Evolutionary conservation across 2,329 filamentous ascomycete genomes (phyloP), one percentile per base, ranked within the genome.

Genomic region (Alternaria novae-zelandiae): DNA sequence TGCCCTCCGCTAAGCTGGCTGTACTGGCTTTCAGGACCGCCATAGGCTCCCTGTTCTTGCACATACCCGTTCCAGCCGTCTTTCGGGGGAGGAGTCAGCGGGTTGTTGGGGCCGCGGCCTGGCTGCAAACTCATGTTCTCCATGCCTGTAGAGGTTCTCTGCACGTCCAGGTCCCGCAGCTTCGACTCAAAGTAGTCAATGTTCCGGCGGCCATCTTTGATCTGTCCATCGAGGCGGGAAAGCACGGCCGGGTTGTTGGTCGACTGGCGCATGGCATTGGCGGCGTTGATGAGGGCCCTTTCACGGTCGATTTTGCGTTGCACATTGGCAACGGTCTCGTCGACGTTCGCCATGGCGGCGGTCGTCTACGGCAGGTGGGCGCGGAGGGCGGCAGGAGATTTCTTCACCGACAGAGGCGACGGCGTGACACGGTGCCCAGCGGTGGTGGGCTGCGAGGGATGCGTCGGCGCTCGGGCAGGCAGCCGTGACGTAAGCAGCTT

Each of bases 271-370:
- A 99, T 97, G 74, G 92, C 89, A 83, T 93, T 96, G 72, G 95
- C 95, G 75, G 93, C 95, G 81, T 92, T 92, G 86, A 99, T 96
- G 78, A 98, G 90, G 75, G 91, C 92, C 86, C 94, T 95, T 83
- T 99, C 96, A 80, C 95, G 90, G 86, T 97, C 93, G 82, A 99
- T 98, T 91, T 99, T 98, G 85, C 90, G 91, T 84, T 91, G 89
- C 83, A 99, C 94, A 81, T 93, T 91, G 82, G 89, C 89, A 82
- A 89, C 86, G 69, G 88, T 85, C 72, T 88, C 86, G 77, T 90
- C 87, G 79, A 87, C 83, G 78, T 83, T 84, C 84, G 72, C 67
- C 86, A 89, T 89, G 78, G 80, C 78, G 70, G 67, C 45, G 55
- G 66, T 25, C 12, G 60, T 58, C 53, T 63, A 59, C 36, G 41